These are phyloP conservation scores for Globisporangium cederbergense DNA, from an alignment of 352 stramenopile genomes.

Conservation along the genomic window DNA sequence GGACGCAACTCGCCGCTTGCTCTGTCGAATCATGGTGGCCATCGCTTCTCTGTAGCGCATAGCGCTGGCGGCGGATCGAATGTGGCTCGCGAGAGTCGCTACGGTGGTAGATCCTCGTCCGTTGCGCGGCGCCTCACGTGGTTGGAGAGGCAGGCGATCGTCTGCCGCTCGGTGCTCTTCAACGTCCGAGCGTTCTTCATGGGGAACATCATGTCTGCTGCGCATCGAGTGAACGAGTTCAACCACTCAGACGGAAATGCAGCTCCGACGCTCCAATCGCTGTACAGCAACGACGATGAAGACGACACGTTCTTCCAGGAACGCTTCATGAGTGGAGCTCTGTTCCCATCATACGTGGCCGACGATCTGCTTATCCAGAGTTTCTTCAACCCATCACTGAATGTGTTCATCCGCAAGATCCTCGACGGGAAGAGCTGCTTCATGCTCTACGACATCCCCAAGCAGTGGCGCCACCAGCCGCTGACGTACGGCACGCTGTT, in stretches of 20 bases:
- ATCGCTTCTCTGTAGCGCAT: background rate
- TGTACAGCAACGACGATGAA: slow-evolving; percentile 30
- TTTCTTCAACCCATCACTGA: slow-evolving; percentile 86
- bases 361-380: slow-evolving; percentile 85
- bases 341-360: slow-evolving; percentile 78
- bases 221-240: slow-evolving; percentile 41
- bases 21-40: background rate
- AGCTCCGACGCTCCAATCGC: background rate
- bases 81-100: background rate
- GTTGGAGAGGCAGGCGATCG: slow-evolving; percentile 30
- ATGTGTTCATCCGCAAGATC: slow-evolving; percentile 79
- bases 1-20: background rate
- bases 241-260: slow-evolving; percentile 1
- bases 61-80: slow-evolving; percentile 1
- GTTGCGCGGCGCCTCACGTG: slow-evolving; percentile 34
- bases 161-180: slow-evolving; percentile 7
- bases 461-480: slow-evolving; percentile 37
- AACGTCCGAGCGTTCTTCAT: slow-evolving; percentile 57
- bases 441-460: slow-evolving; percentile 75
- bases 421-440: slow-evolving; percentile 85
- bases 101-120: slow-evolving; percentile 27
- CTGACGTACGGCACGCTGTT: slow-evolving; percentile 75
- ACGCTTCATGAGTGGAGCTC: slow-evolving; percentile 75
- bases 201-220: slow-evolving; percentile 55
- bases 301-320: slow-evolving; percentile 84